Percentiles rank a stretch among this genome's conserved stretches.
phyloP scores from a whole-genome alignment of 83 land plant genomes.

The Thuja plicata region DNA sequence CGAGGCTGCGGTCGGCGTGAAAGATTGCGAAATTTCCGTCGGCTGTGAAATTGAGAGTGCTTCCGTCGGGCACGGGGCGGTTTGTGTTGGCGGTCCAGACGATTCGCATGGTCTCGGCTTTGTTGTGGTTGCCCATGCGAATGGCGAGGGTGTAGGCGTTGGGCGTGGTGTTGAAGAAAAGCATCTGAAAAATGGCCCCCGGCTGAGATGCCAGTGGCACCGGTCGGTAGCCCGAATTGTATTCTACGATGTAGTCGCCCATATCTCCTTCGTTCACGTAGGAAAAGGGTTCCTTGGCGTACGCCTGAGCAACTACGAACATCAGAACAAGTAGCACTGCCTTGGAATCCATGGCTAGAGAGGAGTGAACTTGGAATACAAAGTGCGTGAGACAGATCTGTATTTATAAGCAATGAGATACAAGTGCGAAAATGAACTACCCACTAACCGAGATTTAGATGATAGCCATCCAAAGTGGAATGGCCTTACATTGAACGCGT shows the following conservation, averaged over 20 bases:
- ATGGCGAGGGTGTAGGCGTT: constrained; percentile 33
- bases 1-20: constrained; percentile 37
- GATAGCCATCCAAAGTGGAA: too few species aligned
- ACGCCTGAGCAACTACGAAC: neutral
- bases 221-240: constrained; percentile 28
- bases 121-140: constrained; percentile 23
- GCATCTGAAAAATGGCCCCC: constrained; percentile 21
- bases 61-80: constrained; percentile 29
- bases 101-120: constrained; percentile 26
- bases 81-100: constrained; percentile 55
- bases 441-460: too few species aligned
- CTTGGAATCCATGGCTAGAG: too few species aligned
- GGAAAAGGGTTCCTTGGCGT: constrained; percentile 8
- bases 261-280: constrained; percentile 31
- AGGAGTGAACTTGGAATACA: too few species aligned
- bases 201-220: neutral
- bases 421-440: too few species aligned
- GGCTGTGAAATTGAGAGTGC: constrained; percentile 27
- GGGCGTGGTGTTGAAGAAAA: constrained; percentile 57
- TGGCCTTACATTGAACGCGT: too few species aligned
- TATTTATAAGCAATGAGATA: too few species aligned
- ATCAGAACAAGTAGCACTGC: neutral
- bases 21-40: constrained; percentile 40
- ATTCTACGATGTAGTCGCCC: constrained; percentile 25
- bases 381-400: too few species aligned